Percentiles rank a stretch among this genome's conserved stretches.
Evolutionary conservation across 306 rosid genomes (phyloP).

Genomic region (Acacia crassicarpa): DNA sequence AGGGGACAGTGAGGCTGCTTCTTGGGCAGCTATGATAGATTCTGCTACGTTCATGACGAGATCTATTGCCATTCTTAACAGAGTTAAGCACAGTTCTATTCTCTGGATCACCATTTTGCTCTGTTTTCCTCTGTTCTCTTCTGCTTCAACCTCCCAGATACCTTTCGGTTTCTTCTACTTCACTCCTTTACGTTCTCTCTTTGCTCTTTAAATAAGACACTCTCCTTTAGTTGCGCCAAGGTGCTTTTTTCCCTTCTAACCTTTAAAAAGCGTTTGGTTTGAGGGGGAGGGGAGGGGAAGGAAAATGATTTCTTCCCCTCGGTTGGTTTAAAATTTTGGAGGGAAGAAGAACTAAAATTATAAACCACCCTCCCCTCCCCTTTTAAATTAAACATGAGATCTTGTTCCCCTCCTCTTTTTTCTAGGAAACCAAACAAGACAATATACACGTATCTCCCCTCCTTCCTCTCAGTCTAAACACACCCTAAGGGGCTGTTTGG

Average conservation of each 20-base stretch:
- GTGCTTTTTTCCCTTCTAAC: not conserved
- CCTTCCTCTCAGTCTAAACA: too few species aligned
- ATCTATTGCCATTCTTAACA: not conserved
- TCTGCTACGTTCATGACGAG: not conserved
- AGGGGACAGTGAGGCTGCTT: not conserved
- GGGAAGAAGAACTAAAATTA: too few species aligned
- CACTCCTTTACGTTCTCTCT: not conserved
- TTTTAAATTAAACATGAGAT: too few species aligned
- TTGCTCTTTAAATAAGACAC: not conserved
- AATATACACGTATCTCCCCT: too few species aligned
- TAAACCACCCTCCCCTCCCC: too few species aligned
- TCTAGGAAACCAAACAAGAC: too few species aligned
- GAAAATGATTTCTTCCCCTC: too few species aligned
- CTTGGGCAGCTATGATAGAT: not conserved
- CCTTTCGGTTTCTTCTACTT: not conserved
- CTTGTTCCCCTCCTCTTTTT: too few species aligned
- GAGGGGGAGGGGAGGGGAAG: too few species aligned
- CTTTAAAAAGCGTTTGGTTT: too few species aligned
- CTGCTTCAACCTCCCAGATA: not conserved
- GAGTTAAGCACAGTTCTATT: not conserved
- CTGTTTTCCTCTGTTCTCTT: not conserved
- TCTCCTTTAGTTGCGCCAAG: not conserved
- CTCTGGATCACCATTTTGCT: not conserved
- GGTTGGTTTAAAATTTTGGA: too few species aligned
- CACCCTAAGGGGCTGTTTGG: too few species aligned